Conservation (phyloP, 1,139 yeast genomes). For the Lodderomyces theae region DNA sequence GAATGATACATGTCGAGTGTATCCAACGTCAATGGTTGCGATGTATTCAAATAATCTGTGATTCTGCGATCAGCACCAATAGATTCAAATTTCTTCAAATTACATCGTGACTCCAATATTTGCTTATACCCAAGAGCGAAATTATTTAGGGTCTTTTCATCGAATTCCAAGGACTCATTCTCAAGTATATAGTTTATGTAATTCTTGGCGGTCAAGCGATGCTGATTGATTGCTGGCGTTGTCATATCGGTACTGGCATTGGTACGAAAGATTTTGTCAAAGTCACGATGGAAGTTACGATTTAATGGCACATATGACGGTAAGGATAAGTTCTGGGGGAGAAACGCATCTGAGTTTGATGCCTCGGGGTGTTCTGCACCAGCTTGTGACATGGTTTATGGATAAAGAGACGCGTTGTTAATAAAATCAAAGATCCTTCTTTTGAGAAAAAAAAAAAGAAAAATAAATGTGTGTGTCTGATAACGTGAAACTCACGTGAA, state of each 20-base stretch:
- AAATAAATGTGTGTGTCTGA: too few relatives aligned
- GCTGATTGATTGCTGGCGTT: constrained; percentile 7
- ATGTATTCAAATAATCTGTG: background rate
- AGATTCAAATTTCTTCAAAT: constrained; percentile 1
- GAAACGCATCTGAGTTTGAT: constrained; percentile 4
- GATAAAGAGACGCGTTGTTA: background rate
- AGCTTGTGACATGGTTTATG: constrained; percentile 5
- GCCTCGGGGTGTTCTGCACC: background rate
- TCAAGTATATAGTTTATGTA: constrained; percentile 13
- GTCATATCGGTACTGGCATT: constrained; percentile 3
- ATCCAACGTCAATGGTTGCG: constrained; percentile 13
- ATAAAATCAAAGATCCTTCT: too few relatives aligned
- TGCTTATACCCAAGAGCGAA: constrained; percentile 5
- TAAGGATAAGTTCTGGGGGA: constrained; percentile 11
- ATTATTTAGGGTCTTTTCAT: constrained; percentile 7
- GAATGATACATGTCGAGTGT: constrained; percentile 20
- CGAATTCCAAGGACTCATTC: constrained; percentile 11
- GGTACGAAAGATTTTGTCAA: constrained; percentile 10
- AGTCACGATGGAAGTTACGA: constrained; percentile 8
- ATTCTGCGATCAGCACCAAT: background rate
- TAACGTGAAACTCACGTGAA: too few relatives aligned
- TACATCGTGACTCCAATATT: constrained; percentile 1
- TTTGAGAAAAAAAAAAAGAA: too few relatives aligned
- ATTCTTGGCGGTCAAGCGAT: constrained; percentile 5
- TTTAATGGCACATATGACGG: constrained; percentile 14